These are phyloP conservation scores for Xylaria sp. DNA, from an alignment of 2,329 filamentous ascomycete species.

Conservation along the genomic window DNA sequence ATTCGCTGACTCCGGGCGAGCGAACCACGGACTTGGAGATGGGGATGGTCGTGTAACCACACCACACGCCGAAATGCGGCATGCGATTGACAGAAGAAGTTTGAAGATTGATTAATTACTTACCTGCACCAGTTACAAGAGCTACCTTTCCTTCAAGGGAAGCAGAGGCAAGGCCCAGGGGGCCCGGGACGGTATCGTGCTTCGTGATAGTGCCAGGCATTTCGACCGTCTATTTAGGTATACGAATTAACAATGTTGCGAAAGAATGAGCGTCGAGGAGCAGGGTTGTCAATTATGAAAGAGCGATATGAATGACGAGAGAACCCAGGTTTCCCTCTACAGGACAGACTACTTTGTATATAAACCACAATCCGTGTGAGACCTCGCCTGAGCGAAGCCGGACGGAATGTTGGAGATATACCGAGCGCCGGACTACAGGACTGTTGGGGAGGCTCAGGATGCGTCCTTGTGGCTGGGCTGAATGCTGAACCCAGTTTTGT, in stretches of 20 bases:
- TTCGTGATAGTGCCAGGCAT: slow-evolving; percentile 51
- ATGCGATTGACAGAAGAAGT: neutral
- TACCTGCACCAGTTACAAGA: slow-evolving; percentile 53
- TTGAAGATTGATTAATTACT: slow-evolving; percentile 36
- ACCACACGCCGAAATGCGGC: neutral
- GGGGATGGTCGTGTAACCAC: slow-evolving; percentile 38
- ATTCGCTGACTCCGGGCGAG: slow-evolving; percentile 27
- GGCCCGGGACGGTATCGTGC: slow-evolving; percentile 53
- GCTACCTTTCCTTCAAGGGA: slow-evolving; percentile 53
- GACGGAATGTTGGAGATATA: slow-evolving; percentile 43
- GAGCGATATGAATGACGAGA: neutral
- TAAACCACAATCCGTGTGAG: slow-evolving; percentile 14
- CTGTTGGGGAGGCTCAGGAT: slow-evolving; percentile 27
- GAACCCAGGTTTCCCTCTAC: neutral
- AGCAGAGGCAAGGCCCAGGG: slow-evolving; percentile 52
- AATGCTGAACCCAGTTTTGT: slow-evolving; percentile 34
- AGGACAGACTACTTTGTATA: slow-evolving; percentile 29
- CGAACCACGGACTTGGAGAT: slow-evolving; percentile 39
- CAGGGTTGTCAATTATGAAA: slow-evolving; percentile 6
- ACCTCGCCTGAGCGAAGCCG: slow-evolving; percentile 4
- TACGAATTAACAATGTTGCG: slow-evolving; percentile 13
- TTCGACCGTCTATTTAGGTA: slow-evolving; percentile 36
- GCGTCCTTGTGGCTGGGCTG: slow-evolving; percentile 28
- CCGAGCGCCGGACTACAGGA: slow-evolving; percentile 41
- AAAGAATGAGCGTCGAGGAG: slow-evolving; percentile 17